A percentile compares a stretch with the other conserved stretches of the same genome.
These are phyloP conservation scores for Histomonas meleagridis DNA, from an alignment of 208 protist genomes.

Conservation along the genomic window DNA sequence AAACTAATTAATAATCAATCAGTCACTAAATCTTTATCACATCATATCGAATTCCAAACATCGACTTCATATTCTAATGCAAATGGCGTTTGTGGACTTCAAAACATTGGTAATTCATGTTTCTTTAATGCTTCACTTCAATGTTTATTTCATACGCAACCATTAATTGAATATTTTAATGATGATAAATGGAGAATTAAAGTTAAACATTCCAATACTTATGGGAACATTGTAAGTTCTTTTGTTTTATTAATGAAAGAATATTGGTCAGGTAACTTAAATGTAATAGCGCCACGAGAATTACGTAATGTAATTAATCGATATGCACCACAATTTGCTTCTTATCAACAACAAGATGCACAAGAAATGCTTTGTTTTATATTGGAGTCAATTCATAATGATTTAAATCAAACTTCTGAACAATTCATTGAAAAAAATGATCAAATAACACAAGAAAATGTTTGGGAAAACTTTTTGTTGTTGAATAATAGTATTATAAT, in stretches of 20 bases:
- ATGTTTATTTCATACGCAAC: constrained; percentile 4
- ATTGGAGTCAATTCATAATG: not conserved
- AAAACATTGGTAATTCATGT: constrained; percentile 16
- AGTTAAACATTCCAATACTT: not conserved
- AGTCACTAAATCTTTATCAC: not conserved
- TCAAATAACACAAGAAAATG: not conserved
- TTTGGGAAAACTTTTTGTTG: not conserved
- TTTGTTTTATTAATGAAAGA: not conserved
- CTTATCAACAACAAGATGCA: not conserved
- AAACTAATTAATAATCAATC: not conserved
- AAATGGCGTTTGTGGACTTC: not conserved
- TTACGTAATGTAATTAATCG: not conserved
- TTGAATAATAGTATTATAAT: constrained; percentile 9
- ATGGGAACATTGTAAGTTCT: not conserved
- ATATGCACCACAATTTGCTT: not conserved
- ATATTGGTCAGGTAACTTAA: not conserved
- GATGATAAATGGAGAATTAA: not conserved
- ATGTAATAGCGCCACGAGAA: not conserved
- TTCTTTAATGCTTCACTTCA: not conserved
- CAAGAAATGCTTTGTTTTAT: not conserved
- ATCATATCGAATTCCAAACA: not conserved
- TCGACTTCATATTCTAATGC: not conserved
- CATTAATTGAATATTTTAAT: not conserved
- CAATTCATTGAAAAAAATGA: constrained; percentile 32
- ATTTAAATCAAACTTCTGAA: not conserved